A percentile compares a stretch with the other conserved stretches of the same genome.
phyloP scores from a whole-genome alignment of 2,329 filamentous ascomycete species.

The Chrysoporthe deuterocubensis region DNA sequence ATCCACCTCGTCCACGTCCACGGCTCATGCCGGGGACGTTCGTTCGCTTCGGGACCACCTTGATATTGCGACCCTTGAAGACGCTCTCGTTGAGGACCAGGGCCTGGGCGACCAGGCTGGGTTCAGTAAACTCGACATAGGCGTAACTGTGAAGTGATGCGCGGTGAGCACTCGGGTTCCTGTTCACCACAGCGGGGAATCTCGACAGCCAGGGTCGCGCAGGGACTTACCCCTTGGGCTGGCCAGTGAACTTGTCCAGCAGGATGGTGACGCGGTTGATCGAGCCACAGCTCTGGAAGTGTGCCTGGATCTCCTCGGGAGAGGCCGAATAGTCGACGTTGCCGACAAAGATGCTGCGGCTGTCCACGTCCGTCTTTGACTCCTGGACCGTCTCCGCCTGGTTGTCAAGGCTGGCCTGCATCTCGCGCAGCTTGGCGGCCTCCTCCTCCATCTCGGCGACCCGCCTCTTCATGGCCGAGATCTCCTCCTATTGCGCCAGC shows the following conservation, averaged over 20 bases:
- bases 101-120: constrained; percentile 19
- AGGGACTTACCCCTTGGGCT: constrained; percentile 88
- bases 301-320: constrained; percentile 96
- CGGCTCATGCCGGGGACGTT: constrained; percentile 94
- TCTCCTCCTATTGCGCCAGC: constrained; percentile 65
- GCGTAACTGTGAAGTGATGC: constrained; percentile 71
- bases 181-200: neutral
- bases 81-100: constrained; percentile 95
- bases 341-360: constrained; percentile 94
- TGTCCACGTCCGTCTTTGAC: constrained; percentile 94
- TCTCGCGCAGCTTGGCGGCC: constrained; percentile 82
- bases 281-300: constrained; percentile 95
- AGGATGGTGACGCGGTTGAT: constrained; percentile 99
- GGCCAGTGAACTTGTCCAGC: constrained; percentile 96
- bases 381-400: constrained; percentile 83
- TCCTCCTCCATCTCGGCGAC: constrained; percentile 92
- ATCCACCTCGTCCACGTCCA: constrained; percentile 63
- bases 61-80: constrained; percentile 92
- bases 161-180: constrained; percentile 27
- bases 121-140: constrained; percentile 68
- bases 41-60: constrained; percentile 93
- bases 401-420: constrained; percentile 85
- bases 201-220: neutral
- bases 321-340: constrained; percentile 98
- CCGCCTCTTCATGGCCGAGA: constrained; percentile 82